These are phyloP conservation scores for Xylaria longipes DNA, from an alignment of 495 filamentous ascomycete genomes.

Conservation along the genomic window DNA sequence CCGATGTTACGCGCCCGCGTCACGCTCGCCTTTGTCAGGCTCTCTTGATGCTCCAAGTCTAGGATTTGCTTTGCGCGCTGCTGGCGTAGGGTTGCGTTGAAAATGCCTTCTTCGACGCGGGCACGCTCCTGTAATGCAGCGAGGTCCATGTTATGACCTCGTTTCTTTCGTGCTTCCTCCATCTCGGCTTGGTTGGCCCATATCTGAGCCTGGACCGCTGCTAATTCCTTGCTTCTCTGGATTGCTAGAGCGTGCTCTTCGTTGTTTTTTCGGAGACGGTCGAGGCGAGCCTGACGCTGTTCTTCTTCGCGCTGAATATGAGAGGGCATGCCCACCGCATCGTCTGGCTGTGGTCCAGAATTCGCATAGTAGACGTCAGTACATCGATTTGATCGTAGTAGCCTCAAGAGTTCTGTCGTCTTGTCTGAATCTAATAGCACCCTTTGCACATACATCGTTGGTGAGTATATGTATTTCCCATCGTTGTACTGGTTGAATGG, in stretches of 20 bases:
- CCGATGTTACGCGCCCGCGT: slow-evolving; percentile 45
- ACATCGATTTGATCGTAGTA: slow-evolving; percentile 51
- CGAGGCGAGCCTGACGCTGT: slow-evolving; percentile 46
- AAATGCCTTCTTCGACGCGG: slow-evolving; percentile 46
- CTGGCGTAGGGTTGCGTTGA: slow-evolving; percentile 38
- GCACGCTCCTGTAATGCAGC: slow-evolving; percentile 40
- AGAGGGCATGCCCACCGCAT: slow-evolving; percentile 49
- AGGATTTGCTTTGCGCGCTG: slow-evolving; percentile 39
- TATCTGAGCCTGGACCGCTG: slow-evolving; percentile 51
- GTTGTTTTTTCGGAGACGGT: slow-evolving; percentile 44
- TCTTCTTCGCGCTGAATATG: slow-evolving; percentile 53
- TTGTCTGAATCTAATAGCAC: slow-evolving; percentile 42
- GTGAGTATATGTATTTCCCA: slow-evolving; percentile 51
- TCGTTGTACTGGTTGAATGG: slow-evolving; percentile 51
- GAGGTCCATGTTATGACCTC: slow-evolving; percentile 35
- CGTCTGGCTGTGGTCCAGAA: slow-evolving; percentile 52
- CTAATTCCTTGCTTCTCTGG: slow-evolving; percentile 49
- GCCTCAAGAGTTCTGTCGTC: slow-evolving; percentile 44
- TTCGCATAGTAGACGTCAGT: slow-evolving; percentile 56
- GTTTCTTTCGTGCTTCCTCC: slow-evolving; percentile 49
- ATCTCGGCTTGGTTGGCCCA: slow-evolving; percentile 50
- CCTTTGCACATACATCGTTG: slow-evolving; percentile 51
- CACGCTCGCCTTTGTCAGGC: slow-evolving; percentile 47
- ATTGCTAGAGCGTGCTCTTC: slow-evolving; percentile 48
- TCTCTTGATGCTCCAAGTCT: slow-evolving; percentile 46